Conservation (phyloP, 1,139 yeast genomes). For the Debaryomyces udenii region DNA sequence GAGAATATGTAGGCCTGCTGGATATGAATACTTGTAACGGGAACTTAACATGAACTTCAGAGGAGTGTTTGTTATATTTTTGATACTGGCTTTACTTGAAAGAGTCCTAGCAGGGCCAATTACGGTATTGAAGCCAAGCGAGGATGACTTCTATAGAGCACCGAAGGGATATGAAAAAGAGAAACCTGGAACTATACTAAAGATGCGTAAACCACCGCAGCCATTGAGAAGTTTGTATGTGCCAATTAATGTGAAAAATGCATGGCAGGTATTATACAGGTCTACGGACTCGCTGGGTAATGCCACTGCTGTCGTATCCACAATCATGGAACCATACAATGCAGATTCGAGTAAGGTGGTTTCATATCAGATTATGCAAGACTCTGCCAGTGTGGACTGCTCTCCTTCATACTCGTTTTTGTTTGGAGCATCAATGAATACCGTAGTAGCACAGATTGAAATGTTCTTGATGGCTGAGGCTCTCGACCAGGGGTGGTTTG, state of each 20-base stretch:
- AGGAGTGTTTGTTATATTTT: neutral
- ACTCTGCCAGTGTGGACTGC: constrained; percentile 32
- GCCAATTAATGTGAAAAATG: constrained; percentile 22
- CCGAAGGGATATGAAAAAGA: constrained; percentile 25
- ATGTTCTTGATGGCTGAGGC: constrained; percentile 27
- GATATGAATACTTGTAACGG: neutral
- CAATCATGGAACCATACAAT: constrained; percentile 35
- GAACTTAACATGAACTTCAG: constrained; percentile 1
- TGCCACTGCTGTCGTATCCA: constrained; percentile 34
- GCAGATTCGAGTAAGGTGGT: constrained; percentile 32
- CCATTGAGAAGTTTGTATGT: constrained; percentile 20
- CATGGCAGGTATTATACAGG: constrained; percentile 38
- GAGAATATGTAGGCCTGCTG: neutral
- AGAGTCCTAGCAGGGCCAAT: constrained; percentile 4
- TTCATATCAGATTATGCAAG: constrained; percentile 40
- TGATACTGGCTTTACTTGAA: neutral
- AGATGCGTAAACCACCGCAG: constrained; percentile 26
- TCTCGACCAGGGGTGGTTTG: constrained; percentile 34
- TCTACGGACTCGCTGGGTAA: constrained; percentile 37
- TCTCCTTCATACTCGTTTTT: constrained; percentile 35
- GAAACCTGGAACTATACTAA: constrained; percentile 25
- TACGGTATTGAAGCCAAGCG: constrained; percentile 13
- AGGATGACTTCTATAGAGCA: constrained; percentile 27
- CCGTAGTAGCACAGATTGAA: constrained; percentile 26
- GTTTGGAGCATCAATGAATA: constrained; percentile 23